Percentiles rank a stretch among this genome's conserved stretches.
phyloP scores from a whole-genome alignment of 495 filamentous ascomycete species.

The Tuber melanosporum region DNA sequence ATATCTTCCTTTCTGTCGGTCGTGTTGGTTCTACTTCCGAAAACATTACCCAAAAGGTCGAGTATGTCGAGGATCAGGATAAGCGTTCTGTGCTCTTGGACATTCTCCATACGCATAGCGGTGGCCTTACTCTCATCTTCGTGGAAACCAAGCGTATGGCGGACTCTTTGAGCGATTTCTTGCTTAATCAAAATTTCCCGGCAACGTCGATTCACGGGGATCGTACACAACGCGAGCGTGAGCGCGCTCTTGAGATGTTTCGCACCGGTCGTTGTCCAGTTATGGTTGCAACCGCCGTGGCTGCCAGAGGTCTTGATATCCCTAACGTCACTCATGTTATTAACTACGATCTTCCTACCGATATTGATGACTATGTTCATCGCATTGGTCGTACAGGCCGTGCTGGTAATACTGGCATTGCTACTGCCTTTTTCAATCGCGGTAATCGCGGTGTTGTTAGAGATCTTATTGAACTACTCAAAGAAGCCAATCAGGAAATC shows the following conservation, averaged over 20 bases:
- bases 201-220: conserved; percentile 99
- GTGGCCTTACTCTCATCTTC: conserved; percentile 90
- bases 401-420: conserved; percentile 97
- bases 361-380: conserved; percentile 99
- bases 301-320: conserved; percentile 92
- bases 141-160: conserved; percentile 99
- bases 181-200: conserved; percentile 95
- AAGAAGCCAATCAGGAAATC: conserved; percentile 96
- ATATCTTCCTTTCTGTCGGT: conserved; percentile 95
- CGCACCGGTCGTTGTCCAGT: conserved; percentile 92
- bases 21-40: conserved; percentile 99
- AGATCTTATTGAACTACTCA: conserved; percentile 89
- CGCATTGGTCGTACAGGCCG: conserved; percentile 99
- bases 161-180: conserved; percentile 90
- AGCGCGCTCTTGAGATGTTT: conserved; percentile 95
- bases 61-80: conserved; percentile 94
- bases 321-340: conserved; percentile 97
- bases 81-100: conserved; percentile 97
- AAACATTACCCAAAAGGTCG: conserved; percentile 98
- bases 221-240: conserved; percentile 96
- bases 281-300: conserved; percentile 92
- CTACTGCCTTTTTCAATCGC: conserved; percentile 99
- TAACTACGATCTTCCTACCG: conserved; percentile 97
- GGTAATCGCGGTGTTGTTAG: conserved; percentile 95
- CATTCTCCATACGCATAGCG: conserved; percentile 90